A percentile compares a stretch with the other conserved stretches of the same genome.
Conservation (phyloP, 2,329 filamentous ascomycete genomes). For the Arthrobotrys sinensis region DNA sequence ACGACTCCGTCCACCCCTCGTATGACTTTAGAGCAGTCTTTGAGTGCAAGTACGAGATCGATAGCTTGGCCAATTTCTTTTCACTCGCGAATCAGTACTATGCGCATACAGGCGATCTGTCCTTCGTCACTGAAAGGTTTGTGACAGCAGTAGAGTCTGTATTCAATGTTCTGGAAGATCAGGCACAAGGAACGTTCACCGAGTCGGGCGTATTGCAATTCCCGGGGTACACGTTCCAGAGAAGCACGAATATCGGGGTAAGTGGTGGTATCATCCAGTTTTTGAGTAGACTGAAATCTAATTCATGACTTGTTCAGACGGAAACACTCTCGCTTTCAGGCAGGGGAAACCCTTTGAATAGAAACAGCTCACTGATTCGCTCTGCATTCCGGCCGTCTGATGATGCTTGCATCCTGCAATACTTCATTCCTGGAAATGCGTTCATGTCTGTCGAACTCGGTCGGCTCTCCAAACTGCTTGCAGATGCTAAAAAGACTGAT, state of each 20-base stretch:
- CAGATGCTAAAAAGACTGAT: constrained; percentile 61
- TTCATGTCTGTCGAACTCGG: constrained; percentile 94
- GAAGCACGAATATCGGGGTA: constrained; percentile 79
- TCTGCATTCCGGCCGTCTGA: constrained; percentile 96
- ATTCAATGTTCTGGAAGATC: constrained; percentile 80
- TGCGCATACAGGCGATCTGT: constrained; percentile 81
- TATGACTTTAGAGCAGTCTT: constrained; percentile 91
- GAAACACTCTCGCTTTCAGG: constrained; percentile 89
- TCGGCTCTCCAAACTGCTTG: constrained; percentile 80
- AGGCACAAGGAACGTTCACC: constrained; percentile 86
- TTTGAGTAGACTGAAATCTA: neutral
- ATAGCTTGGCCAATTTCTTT: constrained; percentile 93
- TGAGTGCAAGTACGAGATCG: constrained; percentile 99
- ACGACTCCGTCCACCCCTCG: constrained; percentile 85
- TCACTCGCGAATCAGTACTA: constrained; percentile 88
- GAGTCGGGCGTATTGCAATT: constrained; percentile 75
- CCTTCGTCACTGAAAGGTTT: constrained; percentile 86
- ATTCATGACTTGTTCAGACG: constrained; percentile 70
- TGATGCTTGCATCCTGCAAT: constrained; percentile 93
- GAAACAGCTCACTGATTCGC: constrained; percentile 85
- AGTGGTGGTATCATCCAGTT: neutral
- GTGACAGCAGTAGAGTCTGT: constrained; percentile 82
- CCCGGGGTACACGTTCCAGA: constrained; percentile 86
- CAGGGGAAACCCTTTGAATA: constrained; percentile 90
- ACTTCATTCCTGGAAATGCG: constrained; percentile 94